Percentiles rank a stretch among this genome's conserved stretches.
These are phyloP conservation scores for Coemansia sp. DNA, from an alignment of 192 early-diverging fungal genomes.

Conservation along the genomic window DNA sequence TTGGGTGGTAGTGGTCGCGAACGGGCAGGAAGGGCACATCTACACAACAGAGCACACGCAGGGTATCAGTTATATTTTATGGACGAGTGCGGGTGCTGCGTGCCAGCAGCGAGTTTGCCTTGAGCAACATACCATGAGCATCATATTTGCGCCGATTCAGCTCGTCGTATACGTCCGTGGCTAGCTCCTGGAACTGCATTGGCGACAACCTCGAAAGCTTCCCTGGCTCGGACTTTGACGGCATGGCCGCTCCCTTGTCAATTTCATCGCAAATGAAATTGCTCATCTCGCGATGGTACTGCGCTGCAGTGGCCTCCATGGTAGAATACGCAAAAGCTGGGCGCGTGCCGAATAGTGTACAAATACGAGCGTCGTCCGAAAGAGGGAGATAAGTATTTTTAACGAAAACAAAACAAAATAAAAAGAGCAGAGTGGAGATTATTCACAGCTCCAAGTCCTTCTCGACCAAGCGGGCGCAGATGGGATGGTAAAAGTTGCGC, in stretches of 20 bases:
- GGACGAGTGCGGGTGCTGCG: not conserved
- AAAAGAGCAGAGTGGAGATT: not conserved
- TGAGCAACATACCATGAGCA: slow-evolving; percentile 9
- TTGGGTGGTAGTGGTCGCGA: slow-evolving; percentile 79
- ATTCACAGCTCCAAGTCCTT: slow-evolving; percentile 69
- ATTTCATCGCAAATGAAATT: slow-evolving; percentile 47
- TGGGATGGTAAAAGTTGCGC: slow-evolving; percentile 89
- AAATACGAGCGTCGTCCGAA: not conserved
- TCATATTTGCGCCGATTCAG: slow-evolving; percentile 62
- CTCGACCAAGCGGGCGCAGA: slow-evolving; percentile 82
- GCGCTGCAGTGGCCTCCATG: slow-evolving; percentile 49
- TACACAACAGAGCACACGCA: slow-evolving; percentile 19
- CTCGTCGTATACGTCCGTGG: slow-evolving; percentile 95
- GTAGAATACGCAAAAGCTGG: not conserved
- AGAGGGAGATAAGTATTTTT: not conserved
- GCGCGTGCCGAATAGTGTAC: not conserved
- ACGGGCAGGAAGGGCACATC: slow-evolving; percentile 75
- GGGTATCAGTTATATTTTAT: not conserved
- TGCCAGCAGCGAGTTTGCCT: not conserved
- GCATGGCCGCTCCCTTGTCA: slow-evolving; percentile 28
- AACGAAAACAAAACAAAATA: not conserved
- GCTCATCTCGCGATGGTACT: slow-evolving; percentile 52
- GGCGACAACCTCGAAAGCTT: slow-evolving; percentile 77
- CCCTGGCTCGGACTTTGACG: slow-evolving; percentile 39
- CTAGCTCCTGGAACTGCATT: slow-evolving; percentile 90